phyloP scores from a whole-genome alignment of 2,329 filamentous ascomycete genomes.

The Stylonectria norvegica region DNA sequence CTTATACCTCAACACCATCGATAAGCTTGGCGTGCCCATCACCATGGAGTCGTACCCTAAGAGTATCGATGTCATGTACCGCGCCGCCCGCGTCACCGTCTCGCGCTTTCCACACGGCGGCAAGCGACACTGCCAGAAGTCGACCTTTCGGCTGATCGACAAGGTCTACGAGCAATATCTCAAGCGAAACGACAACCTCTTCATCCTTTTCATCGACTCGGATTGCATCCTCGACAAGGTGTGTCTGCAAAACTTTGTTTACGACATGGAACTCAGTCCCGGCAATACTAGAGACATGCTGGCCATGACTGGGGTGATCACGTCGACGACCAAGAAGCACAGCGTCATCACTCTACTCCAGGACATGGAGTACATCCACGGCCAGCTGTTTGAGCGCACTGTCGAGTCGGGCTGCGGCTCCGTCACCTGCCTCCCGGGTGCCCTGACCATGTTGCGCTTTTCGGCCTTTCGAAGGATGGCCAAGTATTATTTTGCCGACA shows the following conservation, averaged over 20 bases:
- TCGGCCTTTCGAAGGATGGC: constrained; percentile 96
- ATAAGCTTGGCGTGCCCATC: constrained; percentile 77
- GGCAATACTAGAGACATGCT: constrained; percentile 90
- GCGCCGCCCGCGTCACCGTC: constrained; percentile 78
- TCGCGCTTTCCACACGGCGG: constrained; percentile 91
- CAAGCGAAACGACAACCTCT: constrained; percentile 83
- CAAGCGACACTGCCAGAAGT: constrained; percentile 90
- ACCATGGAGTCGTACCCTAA: constrained; percentile 75
- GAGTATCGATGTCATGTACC: constrained; percentile 87
- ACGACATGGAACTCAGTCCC: constrained; percentile 96
- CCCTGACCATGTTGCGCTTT: constrained; percentile 92
- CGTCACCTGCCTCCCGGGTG: constrained; percentile 91
- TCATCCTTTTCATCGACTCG: constrained; percentile 95
- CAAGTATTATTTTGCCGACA: constrained; percentile 97
- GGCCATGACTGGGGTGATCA: constrained; percentile 97
- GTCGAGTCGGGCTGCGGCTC: constrained; percentile 93
- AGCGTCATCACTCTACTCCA: constrained; percentile 88
- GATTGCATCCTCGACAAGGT: constrained; percentile 90
- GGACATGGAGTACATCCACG: constrained; percentile 98
- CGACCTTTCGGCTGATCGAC: constrained; percentile 89
- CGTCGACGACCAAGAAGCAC: constrained; percentile 84
- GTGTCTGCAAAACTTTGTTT: constrained; percentile 96
- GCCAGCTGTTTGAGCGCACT: constrained; percentile 91
- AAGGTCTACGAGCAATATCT: constrained; percentile 86
- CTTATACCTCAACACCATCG: constrained; percentile 80